A percentile compares a stretch with the other conserved stretches of the same genome.
phyloP scores from a whole-genome alignment of 2,329 filamentous ascomycete genomes.

The Cytospora schulzeri region DNA sequence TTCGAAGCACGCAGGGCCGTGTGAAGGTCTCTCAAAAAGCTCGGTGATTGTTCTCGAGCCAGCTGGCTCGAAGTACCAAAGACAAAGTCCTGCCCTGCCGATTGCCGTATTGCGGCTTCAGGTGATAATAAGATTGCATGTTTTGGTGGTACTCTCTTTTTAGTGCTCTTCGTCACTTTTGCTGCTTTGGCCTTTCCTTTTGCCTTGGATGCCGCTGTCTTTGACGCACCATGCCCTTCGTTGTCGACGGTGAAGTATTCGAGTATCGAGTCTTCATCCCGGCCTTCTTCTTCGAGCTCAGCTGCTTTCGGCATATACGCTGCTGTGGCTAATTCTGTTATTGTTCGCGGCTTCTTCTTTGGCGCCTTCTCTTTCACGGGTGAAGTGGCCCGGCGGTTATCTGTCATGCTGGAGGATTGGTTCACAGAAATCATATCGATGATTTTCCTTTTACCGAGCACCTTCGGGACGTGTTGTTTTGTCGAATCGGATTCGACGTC shows the following conservation, averaged over 20 bases:
- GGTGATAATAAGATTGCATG: constrained; percentile 68
- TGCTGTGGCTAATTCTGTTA: constrained; percentile 77
- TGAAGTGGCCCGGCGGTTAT: constrained; percentile 31
- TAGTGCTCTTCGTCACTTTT: constrained; percentile 41
- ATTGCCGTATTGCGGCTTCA: constrained; percentile 64
- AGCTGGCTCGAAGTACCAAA: constrained; percentile 89
- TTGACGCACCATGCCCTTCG: constrained; percentile 37
- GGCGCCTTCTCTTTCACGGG: constrained; percentile 53
- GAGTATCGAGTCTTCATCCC: constrained; percentile 44
- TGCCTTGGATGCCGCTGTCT: constrained; percentile 32
- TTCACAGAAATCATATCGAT: constrained; percentile 50
- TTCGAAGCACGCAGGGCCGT: constrained; percentile 63
- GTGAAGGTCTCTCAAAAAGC: constrained; percentile 63
- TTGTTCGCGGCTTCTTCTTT: constrained; percentile 73
- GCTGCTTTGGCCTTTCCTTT: constrained; percentile 41
- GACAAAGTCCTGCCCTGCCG: constrained; percentile 72
- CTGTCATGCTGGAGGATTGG: constrained; percentile 30
- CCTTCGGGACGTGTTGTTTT: constrained; percentile 35
- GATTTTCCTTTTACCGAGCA: constrained; percentile 58
- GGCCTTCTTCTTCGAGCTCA: constrained; percentile 37
- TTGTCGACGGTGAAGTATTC: constrained; percentile 46
- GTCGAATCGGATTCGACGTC: constrained; percentile 19
- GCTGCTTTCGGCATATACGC: constrained; percentile 55
- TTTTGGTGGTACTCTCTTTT: constrained; percentile 41
- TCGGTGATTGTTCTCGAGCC: constrained; percentile 70